A percentile compares a stretch with the other conserved stretches of the same genome.
Conservation (phyloP, 2,329 filamentous ascomycete species). For the Blumeriella jaapii region DNA sequence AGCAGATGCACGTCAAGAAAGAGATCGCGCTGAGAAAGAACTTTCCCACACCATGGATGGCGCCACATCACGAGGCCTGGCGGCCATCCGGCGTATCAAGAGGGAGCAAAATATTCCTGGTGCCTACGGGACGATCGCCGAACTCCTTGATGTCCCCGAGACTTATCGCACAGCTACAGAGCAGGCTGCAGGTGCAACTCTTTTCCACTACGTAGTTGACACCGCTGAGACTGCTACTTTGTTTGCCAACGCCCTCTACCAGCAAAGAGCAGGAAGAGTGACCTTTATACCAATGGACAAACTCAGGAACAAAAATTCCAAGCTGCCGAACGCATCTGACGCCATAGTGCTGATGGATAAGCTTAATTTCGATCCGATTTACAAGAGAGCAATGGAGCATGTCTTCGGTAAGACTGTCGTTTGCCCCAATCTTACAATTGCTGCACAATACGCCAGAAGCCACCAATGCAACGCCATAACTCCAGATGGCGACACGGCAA, state of each 20-base stretch:
- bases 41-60: conserved; percentile 82
- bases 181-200: conserved; percentile 79
- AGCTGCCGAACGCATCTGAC: conserved; percentile 76
- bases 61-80: conserved; percentile 74
- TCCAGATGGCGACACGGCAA: conserved; percentile 84
- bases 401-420: conserved; percentile 94
- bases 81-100: conserved; percentile 76
- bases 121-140: conserved; percentile 84
- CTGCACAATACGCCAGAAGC: conserved; percentile 81
- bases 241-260: conserved; percentile 68
- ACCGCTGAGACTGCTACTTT: conserved; percentile 77
- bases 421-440: conserved; percentile 79
- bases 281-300: conserved; percentile 92
- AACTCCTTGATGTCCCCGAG: conserved; percentile 79
- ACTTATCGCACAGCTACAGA: conserved; percentile 82
- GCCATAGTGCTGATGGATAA: conserved; percentile 80
- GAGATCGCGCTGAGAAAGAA: conserved; percentile 63
- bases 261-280: conserved; percentile 70
- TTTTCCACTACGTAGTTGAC: conserved; percentile 96
- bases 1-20: conserved; percentile 62
- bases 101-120: conserved; percentile 69
- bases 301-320: conserved; percentile 56
- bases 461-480: conserved; percentile 91
- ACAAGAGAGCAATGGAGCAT: conserved; percentile 80
- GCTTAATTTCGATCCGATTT: conserved; percentile 64